Evolutionary conservation across 345 rosid species (phyloP), one percentile per base, ranked within the genome.

Genomic region (Eucalyptus regnans): DNA sequence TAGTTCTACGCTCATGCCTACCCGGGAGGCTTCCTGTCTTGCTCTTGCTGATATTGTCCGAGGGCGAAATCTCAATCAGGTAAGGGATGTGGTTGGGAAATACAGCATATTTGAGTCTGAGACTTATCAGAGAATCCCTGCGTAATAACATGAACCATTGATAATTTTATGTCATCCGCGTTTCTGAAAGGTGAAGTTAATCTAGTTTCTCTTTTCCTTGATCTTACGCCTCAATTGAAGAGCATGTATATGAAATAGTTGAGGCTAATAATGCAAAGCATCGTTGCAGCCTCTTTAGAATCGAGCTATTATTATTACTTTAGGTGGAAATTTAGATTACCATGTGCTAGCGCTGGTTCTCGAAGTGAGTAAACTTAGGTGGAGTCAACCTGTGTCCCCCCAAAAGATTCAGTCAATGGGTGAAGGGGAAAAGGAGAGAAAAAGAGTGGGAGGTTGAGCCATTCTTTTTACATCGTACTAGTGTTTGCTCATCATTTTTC

Each of bases 41-140:
- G 98, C 99, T 86, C 96, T 97, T 91, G 96, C 98, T 89, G 99
- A 97, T 93, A 94, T 97, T 88, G 93, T 97, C 90, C 99, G 94
- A 92, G 98, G 99, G 68, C 92, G 96, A 83, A 96, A 93, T 89
- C 94, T 96, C 90, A 94, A 93, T 89, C 97, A 96, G 99, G 99
- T 97, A 89, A 87, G 86, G 50, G n/a, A 5, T 60, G 15, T 60
- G 66, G 3, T 7, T 1, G 66, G 66, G 2, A 60, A 60, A 60
- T 5, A 12, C 31, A 11, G 66, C 31, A 60, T 60, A 0, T 60
- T 25, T 27, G 14, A 27, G 66, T 60, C 60, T 60, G 2, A 60
- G 66, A 60, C 10, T 60, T 2, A 25, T 60, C 64, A 2, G 7
- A 58, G 0, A 58, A 23, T 58, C 64, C 2, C 64, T 11, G 3